phyloP scores from a whole-genome alignment of 257 asterid genomes.

The Avicennia marina region DNA sequence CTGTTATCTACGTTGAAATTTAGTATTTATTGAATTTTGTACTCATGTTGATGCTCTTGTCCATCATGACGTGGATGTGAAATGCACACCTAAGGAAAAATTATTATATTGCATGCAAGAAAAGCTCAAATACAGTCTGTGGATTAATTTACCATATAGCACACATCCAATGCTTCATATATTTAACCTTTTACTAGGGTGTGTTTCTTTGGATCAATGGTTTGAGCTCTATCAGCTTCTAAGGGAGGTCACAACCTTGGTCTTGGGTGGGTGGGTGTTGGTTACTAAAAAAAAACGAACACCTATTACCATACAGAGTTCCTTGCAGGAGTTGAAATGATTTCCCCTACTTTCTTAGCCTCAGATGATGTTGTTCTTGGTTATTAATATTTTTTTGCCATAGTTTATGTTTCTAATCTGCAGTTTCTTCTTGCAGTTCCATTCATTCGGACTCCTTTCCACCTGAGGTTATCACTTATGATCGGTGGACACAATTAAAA shows the following conservation, averaged over 20 bases:
- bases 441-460: constrained; percentile 55
- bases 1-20: too few species aligned
- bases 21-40: neutral
- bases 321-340: too few species aligned
- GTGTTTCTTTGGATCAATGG: too few species aligned
- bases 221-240: too few species aligned
- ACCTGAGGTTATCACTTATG: constrained; percentile 68
- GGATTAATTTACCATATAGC: neutral
- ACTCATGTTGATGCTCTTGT: neutral
- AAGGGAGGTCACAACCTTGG: too few species aligned
- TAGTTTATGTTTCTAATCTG: neutral
- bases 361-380: neutral
- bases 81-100: neutral
- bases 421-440: constrained; percentile 46
- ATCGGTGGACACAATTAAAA: constrained; percentile 65
- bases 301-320: too few species aligned
- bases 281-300: too few species aligned
- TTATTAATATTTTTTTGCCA: neutral
- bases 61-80: neutral
- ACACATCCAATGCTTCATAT: neutral
- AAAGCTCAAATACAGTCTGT: neutral
- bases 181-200: too few species aligned
- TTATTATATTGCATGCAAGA: neutral
- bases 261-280: too few species aligned
- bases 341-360: neutral